A percentile compares a stretch with the other conserved stretches of the same genome.
Conservation (phyloP, 225 moss, liverwort and hornwort genomes). For the Sphagnum tenellum region DNA sequence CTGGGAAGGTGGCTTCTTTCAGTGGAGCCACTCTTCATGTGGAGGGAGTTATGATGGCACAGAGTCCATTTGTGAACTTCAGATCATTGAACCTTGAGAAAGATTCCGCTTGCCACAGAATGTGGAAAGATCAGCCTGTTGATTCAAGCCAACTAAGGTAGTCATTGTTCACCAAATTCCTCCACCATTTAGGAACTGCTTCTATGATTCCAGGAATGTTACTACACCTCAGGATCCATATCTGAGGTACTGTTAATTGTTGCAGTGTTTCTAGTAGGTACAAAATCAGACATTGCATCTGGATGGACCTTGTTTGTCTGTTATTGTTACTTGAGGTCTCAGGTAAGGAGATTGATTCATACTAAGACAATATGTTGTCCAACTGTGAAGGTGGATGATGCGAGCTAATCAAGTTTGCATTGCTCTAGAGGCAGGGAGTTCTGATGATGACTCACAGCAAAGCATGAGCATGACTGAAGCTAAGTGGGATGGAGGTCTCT, state of each 20-base stretch:
- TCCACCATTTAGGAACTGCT: neutral
- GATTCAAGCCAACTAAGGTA: slow-evolving; percentile 83
- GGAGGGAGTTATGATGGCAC: slow-evolving; percentile 77
- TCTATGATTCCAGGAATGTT: neutral
- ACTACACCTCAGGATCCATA: neutral
- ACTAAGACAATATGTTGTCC: neutral
- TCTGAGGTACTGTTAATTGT: neutral
- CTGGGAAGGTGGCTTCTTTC: slow-evolving; percentile 48
- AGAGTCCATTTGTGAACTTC: slow-evolving; percentile 83
- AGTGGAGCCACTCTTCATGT: slow-evolving; percentile 68
- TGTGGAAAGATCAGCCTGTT: slow-evolving; percentile 88
- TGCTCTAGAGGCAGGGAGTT: slow-evolving; percentile 61
- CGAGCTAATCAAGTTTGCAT: slow-evolving; percentile 61
- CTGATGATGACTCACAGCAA: slow-evolving; percentile 31
- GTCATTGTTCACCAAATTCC: neutral
- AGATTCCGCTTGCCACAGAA: slow-evolving; percentile 74
- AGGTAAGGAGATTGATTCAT: neutral
- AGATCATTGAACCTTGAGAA: slow-evolving; percentile 63
- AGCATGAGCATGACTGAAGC: slow-evolving; percentile 12
- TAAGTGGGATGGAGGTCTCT: slow-evolving; percentile 65
- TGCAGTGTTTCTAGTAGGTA: neutral
- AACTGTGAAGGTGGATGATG: slow-evolving; percentile 63
- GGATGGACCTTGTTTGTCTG: too few species aligned
- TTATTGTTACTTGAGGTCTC: too few species aligned
- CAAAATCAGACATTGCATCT: neutral